These are phyloP conservation scores for Histomonas meleagridis DNA, from an alignment of 208 protist genomes.

Conservation along the genomic window DNA sequence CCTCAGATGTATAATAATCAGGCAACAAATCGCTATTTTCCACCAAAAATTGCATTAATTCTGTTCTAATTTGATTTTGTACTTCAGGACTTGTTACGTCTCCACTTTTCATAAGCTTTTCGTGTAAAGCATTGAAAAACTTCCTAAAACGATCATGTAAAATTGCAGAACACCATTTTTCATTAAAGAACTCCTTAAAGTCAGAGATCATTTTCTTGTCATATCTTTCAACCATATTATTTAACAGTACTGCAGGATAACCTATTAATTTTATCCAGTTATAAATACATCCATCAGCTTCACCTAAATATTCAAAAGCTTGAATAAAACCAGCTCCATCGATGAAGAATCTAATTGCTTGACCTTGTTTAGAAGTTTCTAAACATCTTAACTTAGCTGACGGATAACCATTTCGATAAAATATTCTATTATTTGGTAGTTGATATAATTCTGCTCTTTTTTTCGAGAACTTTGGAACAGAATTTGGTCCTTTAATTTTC, in stretches of 20 bases:
- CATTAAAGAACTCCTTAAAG: neutral
- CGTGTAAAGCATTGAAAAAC: neutral
- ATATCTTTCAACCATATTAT: slow-evolving; percentile 23
- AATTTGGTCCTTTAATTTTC: neutral
- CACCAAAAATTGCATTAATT: neutral
- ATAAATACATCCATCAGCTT: neutral
- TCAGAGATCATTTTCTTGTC: neutral
- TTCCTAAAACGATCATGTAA: neutral
- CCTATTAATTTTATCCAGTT: slow-evolving; percentile 28
- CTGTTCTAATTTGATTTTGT: neutral
- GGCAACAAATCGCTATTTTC: slow-evolving; percentile 7
- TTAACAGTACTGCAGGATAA: neutral
- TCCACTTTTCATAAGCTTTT: neutral
- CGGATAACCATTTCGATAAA: slow-evolving; percentile 6
- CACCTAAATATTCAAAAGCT: slow-evolving; percentile 12
- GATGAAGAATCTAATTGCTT: neutral
- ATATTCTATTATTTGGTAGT: neutral
- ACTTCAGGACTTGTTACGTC: neutral
- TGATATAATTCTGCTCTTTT: slow-evolving; percentile 12
- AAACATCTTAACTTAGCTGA: slow-evolving; percentile 3
- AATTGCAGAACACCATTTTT: neutral
- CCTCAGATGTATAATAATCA: neutral
- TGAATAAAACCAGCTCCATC: slow-evolving; percentile 8
- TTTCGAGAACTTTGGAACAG: neutral
- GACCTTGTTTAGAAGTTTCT: neutral